These are phyloP conservation scores for Pleurotus giganteus DNA, from an alignment of 768 basidiomycete species.

Conservation along the genomic window DNA sequence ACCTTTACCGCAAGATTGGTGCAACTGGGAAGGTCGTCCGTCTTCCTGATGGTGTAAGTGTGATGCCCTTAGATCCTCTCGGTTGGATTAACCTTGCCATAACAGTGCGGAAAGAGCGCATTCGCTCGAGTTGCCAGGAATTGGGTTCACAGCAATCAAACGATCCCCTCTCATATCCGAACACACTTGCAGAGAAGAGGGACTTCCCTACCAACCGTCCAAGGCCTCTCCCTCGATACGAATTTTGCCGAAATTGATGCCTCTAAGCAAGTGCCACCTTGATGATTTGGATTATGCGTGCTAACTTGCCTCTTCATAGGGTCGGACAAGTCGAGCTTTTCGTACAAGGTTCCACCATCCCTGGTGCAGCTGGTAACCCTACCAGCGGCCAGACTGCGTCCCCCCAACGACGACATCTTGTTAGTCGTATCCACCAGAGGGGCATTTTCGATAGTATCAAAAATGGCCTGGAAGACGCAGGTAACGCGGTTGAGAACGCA, in stretches of 20 bases:
- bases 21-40: slow-evolving; percentile 51
- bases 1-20: slow-evolving; percentile 33
- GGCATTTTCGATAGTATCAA: slow-evolving; percentile 1
- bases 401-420: neutral
- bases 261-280: slow-evolving; percentile 17
- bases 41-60: slow-evolving; percentile 47
- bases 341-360: slow-evolving; percentile 15
- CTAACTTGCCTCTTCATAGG: neutral
- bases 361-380: slow-evolving; percentile 12
- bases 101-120: slow-evolving; percentile 39
- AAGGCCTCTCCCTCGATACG: slow-evolving; percentile 38
- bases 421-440: neutral
- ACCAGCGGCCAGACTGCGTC: too few species aligned
- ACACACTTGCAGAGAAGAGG: slow-evolving; percentile 29
- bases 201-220: slow-evolving; percentile 31
- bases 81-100: neutral
- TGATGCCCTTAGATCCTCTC: neutral
- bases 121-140: slow-evolving; percentile 40
- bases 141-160: slow-evolving; percentile 41
- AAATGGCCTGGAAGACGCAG: neutral
- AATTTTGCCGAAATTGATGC: slow-evolving; percentile 30
- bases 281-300: too few species aligned
- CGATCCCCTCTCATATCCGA: slow-evolving; percentile 30
- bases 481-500: neutral
- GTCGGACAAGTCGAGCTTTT: slow-evolving; percentile 10